phyloP scores from a whole-genome alignment of 805 yeast species.

The Metschnikowia anglica region DNA sequence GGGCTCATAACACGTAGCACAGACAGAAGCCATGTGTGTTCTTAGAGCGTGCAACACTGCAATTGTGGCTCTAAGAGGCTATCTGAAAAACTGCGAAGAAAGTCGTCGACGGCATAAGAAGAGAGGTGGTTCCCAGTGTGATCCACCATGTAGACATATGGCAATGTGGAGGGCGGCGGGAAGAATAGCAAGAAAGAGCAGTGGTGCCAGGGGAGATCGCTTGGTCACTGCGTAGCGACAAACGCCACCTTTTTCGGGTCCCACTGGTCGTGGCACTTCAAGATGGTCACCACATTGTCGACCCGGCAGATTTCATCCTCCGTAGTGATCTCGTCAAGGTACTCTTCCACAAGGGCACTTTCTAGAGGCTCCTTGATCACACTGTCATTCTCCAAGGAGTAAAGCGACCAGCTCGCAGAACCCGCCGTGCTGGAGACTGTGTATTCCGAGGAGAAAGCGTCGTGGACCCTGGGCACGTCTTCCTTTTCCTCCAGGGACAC shows the following conservation, averaged over 20 bases:
- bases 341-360: constrained; percentile 15
- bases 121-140: too few relatives aligned
- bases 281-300: constrained; percentile 27
- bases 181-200: too few relatives aligned
- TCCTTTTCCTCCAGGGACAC: neutral
- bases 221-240: constrained; percentile 4
- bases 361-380: constrained; percentile 2
- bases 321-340: constrained; percentile 21
- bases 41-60: too few relatives aligned
- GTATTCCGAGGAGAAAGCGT: neutral
- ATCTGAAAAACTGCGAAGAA: too few relatives aligned
- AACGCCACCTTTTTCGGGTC: constrained; percentile 15
- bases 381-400: constrained; percentile 7
- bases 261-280: constrained; percentile 20
- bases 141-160: too few relatives aligned
- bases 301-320: constrained; percentile 24
- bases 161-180: too few relatives aligned
- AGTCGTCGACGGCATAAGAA: too few relatives aligned
- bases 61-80: too few relatives aligned
- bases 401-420: constrained; percentile 8
- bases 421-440: neutral
- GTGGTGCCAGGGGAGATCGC: too few relatives aligned
- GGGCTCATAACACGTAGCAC: too few relatives aligned
- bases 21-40: too few relatives aligned
- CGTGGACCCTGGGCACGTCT: neutral